Base-by-base conservation (phyloP, 2,329 filamentous ascomycete genomes). In the Diaporthe helianthi region DNA sequence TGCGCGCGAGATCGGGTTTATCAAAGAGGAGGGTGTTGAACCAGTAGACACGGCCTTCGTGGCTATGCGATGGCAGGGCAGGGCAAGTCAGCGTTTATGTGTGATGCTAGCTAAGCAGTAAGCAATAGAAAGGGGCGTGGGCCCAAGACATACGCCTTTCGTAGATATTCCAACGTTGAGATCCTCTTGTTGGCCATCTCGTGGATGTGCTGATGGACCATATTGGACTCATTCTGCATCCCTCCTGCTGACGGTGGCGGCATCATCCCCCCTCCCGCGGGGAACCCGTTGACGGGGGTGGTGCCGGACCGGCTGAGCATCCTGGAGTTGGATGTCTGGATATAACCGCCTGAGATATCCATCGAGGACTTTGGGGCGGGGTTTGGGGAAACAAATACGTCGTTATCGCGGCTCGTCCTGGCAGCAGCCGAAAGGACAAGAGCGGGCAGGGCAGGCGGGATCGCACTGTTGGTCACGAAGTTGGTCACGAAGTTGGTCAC, bases 11-110 rank as follows among this genome's bases (percentile, higher is more conserved):
- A 79, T 97, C 93, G 36, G 88, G 80, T 76, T 93, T 92, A 73
- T 94, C 93, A 80, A 97, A 97, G 76, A 97, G 92, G 71, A 97
- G 89, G 0, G 96, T 98, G 81, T 98, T 98, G 85, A 98, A 98
- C 94, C 96, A 98, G 83, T 97, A 98, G 51, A 97, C 90, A 69
- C 93, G 90, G 71, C 95, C 94, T 81, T 98, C 94, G 78, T 99
- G 94, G 33, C 93, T 97, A 33, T 31, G n/a, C 33, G 13, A 4
- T n/a, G 13, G 78, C 64, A 66, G 7, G 53, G 19, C 17, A n/a
- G n/a, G n/a, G n/a, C n/a, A 51, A 60, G 17, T 1, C 7, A 19
- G 68, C 46, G 24, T 13, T 41, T 15, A 38, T 12, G 65, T 55
- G 31, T 67, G 65, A 15, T n/a, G n/a, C n/a, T n/a, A n/a, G n/a